Evolutionary conservation across 2,329 filamentous ascomycete genomes (phyloP).

Genomic region (Fusarium sp.): DNA sequence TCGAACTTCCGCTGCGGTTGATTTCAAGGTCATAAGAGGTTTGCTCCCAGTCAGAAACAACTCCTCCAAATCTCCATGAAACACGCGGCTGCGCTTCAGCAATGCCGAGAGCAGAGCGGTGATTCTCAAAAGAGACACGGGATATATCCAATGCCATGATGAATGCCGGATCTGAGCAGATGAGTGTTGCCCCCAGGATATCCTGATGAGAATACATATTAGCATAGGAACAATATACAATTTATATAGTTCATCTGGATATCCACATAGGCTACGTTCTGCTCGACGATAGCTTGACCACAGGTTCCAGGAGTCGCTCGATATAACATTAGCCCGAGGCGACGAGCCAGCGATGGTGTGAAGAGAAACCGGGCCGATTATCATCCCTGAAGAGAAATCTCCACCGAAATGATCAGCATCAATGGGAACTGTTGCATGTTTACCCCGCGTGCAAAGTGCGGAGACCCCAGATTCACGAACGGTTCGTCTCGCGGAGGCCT

Average conservation of each 20-base stretch:
- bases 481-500: not conserved
- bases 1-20: conserved; percentile 23
- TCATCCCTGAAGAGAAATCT: too few species aligned
- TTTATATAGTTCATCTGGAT: not conserved
- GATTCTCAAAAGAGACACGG: conserved; percentile 57
- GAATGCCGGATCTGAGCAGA: not conserved
- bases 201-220: too few species aligned
- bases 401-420: not conserved
- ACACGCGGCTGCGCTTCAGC: conserved; percentile 58
- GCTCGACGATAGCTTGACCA: not conserved
- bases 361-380: too few species aligned
- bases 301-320: not conserved
- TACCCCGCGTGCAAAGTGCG: not conserved
- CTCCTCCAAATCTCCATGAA: conserved; percentile 59
- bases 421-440: not conserved
- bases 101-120: conserved; percentile 57
- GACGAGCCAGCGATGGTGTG: not conserved
- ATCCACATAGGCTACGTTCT: not conserved
- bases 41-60: conserved; percentile 57
- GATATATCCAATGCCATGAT: conserved; percentile 43
- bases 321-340: not conserved
- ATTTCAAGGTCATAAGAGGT: conserved; percentile 59
- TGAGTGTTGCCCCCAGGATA: not conserved
- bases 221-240: not conserved
- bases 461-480: not conserved